Evolutionary conservation across 345 rosid genomes (phyloP), one percentile per base, ranked within the genome.

Genomic region (Euphorbia lathyris): DNA sequence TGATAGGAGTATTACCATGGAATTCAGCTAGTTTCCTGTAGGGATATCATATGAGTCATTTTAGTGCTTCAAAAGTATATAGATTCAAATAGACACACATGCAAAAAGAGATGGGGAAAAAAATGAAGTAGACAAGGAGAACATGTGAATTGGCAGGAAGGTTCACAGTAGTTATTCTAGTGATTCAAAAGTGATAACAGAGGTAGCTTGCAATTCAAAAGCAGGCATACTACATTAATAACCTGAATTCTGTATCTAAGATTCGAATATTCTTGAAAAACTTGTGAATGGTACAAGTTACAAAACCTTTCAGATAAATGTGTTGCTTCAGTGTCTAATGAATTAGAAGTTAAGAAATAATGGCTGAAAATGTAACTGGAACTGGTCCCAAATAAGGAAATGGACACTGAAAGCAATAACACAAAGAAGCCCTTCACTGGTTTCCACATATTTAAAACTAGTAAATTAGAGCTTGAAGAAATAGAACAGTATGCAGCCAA

Each of bases 11-110:
- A 53, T 59, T 62, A 19, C 68, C 30, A 20, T 62, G 32, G 30
- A 17, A 13, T 64, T 9, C 72, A 42, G 57, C 74, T 45, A 72
- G 14, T 25, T 71, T 75, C 63, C 81, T 83, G 83, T 79, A 61
- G 57, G 32, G 23, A 42, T 45, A 52, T 58, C 48, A 36, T 38
- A 20, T 69, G 20, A 59, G 9, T 23, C n/a, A 57, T 14, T 50
- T 19, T 17, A 6, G 52, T 2, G 19, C n/a, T 19, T 25, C 7
- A 9, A 30, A 43, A 9, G 32, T 53, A 59, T 34, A 59, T 1
- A 67, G 7, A 57, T 1, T n/a, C n/a, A n/a, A n/a, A 3, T 42
- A 36, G 11, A 45, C 3, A 16, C 42, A 73, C 20, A 64, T 50
- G 16, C 8, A 65, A 42, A 40, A 57, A 14, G 29, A 13, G 9